A percentile compares a stretch with the other conserved stretches of the same genome.
Evolutionary conservation across 78 protist genomes (phyloP).

Genomic region (Tieghemostelium lacteum): DNA sequence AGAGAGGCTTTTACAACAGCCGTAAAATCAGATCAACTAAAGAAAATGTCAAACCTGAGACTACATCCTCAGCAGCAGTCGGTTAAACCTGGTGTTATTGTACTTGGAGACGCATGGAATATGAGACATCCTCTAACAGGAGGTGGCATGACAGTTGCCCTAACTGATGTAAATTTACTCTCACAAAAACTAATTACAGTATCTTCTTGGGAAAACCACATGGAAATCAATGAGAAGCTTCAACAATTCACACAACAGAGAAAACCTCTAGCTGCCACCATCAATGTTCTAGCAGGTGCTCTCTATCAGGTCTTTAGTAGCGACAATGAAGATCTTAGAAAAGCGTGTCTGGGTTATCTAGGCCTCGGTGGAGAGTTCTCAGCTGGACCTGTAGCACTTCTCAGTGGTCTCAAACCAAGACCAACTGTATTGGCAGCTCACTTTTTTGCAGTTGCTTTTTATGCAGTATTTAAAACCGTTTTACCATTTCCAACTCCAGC

Average conservation of each 20-base stretch:
- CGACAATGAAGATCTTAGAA: slow-evolving; percentile 48
- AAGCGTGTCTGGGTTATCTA: slow-evolving; percentile 86
- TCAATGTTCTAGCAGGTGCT: slow-evolving; percentile 72
- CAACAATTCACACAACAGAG: slow-evolving; percentile 1
- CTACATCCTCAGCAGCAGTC: slow-evolving; percentile 56
- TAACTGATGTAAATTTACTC: slow-evolving; percentile 53
- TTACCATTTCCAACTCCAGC: slow-evolving; percentile 79
- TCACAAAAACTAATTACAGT: not conserved
- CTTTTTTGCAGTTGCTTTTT: slow-evolving; percentile 76
- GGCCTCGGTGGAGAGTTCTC: slow-evolving; percentile 76
- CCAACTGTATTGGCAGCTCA: slow-evolving; percentile 65
- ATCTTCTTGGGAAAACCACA: not conserved
- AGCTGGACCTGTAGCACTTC: slow-evolving; percentile 81
- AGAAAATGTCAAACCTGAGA: slow-evolving; percentile 82
- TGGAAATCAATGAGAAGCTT: not conserved
- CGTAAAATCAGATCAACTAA: slow-evolving; percentile 18
- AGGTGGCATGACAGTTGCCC: slow-evolving; percentile 89
- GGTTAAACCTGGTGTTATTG: slow-evolving; percentile 64
- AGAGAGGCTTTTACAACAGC: slow-evolving; percentile 44
- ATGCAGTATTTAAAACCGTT: slow-evolving; percentile 36
- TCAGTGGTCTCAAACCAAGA: slow-evolving; percentile 65
- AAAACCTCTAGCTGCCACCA: slow-evolving; percentile 62
- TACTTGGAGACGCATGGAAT: slow-evolving; percentile 87
- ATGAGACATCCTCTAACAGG: slow-evolving; percentile 91
- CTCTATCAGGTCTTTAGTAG: slow-evolving; percentile 64